These are phyloP conservation scores for Arabidopsis arenosa DNA, from an alignment of 345 rosid genomes.

Conservation along the genomic window DNA sequence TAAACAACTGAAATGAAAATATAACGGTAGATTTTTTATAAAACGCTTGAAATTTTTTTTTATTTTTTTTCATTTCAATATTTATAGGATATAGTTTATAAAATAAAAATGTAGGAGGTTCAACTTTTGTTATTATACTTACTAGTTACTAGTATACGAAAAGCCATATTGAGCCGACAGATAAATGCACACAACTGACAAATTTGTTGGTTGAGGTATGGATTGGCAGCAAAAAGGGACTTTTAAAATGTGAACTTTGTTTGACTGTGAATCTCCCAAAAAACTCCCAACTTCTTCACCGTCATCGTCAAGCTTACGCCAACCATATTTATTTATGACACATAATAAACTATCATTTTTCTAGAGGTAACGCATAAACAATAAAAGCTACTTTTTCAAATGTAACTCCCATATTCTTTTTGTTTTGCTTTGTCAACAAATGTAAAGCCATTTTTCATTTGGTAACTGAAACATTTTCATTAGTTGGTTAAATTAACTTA, in stretches of 20 bases:
- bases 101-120: neutral
- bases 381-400: constrained; percentile 15
- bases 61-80: neutral
- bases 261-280: constrained; percentile 39
- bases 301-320: constrained; percentile 45
- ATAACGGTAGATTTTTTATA: neutral
- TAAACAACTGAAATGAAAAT: too few relatives aligned
- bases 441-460: constrained; percentile 14
- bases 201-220: constrained; percentile 33
- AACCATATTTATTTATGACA: constrained; percentile 25
- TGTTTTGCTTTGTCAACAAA: constrained; percentile 1
- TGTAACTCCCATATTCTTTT: constrained; percentile 4
- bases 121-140: constrained; percentile 3
- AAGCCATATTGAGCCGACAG: constrained; percentile 27
- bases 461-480: constrained; percentile 13
- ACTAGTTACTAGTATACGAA: too few relatives aligned
- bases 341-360: neutral
- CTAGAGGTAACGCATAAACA: neutral
- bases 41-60: too few relatives aligned
- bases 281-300: constrained; percentile 24
- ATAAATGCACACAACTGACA: constrained; percentile 38
- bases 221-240: constrained; percentile 32
- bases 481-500: neutral
- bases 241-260: constrained; percentile 41
- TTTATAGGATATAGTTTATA: neutral